Percentiles rank a stretch among this genome's conserved stretches.
These are phyloP conservation scores for Elaphomyces granulatus DNA, from an alignment of 495 filamentous ascomycete species.

Conservation along the genomic window DNA sequence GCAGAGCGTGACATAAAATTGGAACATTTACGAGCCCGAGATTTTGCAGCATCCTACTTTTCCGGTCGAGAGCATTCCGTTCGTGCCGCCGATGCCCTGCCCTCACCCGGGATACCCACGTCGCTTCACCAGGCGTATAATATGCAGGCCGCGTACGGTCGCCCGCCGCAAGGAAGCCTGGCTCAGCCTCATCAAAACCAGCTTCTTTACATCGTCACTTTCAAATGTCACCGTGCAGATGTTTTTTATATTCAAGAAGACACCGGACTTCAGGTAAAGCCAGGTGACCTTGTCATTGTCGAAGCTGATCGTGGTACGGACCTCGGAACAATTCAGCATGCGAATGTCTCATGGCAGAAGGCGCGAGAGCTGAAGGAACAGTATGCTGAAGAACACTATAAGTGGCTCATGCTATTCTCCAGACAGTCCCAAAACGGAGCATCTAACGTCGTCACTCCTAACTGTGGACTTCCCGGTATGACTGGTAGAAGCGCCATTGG, in stretches of 20 bases:
- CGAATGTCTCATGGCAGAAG: slow-evolving; percentile 67
- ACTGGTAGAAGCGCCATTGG: slow-evolving; percentile 48
- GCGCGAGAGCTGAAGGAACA: slow-evolving; percentile 81
- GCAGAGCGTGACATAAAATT: slow-evolving; percentile 26
- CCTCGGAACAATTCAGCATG: slow-evolving; percentile 77
- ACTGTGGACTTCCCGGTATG: slow-evolving; percentile 32
- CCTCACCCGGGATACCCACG: slow-evolving; percentile 21
- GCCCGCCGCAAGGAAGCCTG: slow-evolving; percentile 44
- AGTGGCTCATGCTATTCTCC: slow-evolving; percentile 96
- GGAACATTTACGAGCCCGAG: slow-evolving; percentile 31
- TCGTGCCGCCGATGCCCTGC: slow-evolving; percentile 21
- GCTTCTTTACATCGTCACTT: slow-evolving; percentile 81
- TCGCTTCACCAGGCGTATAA: slow-evolving; percentile 42
- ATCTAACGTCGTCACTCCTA: slow-evolving; percentile 33
- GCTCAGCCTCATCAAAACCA: slow-evolving; percentile 63
- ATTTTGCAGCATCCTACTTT: slow-evolving; percentile 37
- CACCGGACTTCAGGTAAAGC: slow-evolving; percentile 77
- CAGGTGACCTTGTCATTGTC: slow-evolving; percentile 88
- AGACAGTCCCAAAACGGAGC: slow-evolving; percentile 50
- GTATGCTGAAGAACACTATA: slow-evolving; percentile 85
- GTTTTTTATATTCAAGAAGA: slow-evolving; percentile 95
- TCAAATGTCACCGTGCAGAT: slow-evolving; percentile 88
- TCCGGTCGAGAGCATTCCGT: slow-evolving; percentile 27
- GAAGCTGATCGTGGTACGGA: slow-evolving; percentile 95
- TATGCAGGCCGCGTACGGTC: slow-evolving; percentile 32